Evolutionary conservation across 169 alveolate genomes (phyloP).

Genomic region (Plasmodium cynomolgi): DNA sequence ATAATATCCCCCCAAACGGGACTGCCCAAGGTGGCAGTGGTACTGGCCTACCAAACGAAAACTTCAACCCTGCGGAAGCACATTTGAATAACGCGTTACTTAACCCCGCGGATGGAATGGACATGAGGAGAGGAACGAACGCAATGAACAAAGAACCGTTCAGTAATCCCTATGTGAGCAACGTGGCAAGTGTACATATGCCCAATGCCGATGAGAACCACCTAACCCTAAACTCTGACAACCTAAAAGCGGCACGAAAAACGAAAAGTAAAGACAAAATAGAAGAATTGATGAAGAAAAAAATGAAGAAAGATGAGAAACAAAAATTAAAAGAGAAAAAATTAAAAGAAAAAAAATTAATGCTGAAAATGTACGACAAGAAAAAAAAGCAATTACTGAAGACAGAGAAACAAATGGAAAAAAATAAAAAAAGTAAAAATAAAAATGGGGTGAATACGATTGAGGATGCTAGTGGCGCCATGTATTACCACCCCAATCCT

Average conservation of each 20-base stretch:
- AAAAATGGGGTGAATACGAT: not conserved
- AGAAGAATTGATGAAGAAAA: slow-evolving; percentile 34
- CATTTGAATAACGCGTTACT: not conserved
- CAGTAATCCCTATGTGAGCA: not conserved
- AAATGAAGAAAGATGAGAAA: slow-evolving; percentile 57
- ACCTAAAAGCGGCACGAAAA: not conserved
- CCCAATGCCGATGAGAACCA: not conserved
- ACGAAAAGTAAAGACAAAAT: not conserved
- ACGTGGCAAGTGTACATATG: not conserved
- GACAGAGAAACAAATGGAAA: slow-evolving; percentile 55
- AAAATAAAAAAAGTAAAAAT: slow-evolving; percentile 28
- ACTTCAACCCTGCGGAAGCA: not conserved
- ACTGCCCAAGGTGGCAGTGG: not conserved
- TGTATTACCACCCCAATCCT: not conserved
- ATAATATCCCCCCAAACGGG: slow-evolving; percentile 1
- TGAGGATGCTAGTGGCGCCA: not conserved
- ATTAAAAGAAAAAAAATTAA: slow-evolving; percentile 55
- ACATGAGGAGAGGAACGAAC: not conserved
- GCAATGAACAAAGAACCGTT: not conserved
- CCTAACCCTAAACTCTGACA: not conserved
- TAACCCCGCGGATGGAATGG: not conserved
- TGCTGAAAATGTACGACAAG: slow-evolving; percentile 33
- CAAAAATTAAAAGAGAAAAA: slow-evolving; percentile 62
- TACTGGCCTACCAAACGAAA: not conserved
- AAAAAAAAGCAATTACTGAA: slow-evolving; percentile 25